Base-by-base conservation (phyloP, 176 grass and related monocot genomes). In the Tillandsia fasciculata region DNA sequence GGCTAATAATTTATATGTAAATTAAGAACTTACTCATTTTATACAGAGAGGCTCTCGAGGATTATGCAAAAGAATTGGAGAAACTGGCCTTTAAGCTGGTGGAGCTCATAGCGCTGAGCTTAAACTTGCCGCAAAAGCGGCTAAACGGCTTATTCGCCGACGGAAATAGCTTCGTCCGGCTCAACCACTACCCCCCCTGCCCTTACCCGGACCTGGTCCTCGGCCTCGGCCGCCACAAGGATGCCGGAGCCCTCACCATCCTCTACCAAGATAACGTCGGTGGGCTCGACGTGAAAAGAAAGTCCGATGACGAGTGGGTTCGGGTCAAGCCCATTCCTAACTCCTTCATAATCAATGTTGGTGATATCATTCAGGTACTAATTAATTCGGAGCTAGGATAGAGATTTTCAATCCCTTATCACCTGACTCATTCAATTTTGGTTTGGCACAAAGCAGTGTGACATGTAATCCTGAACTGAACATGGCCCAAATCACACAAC, bases 161-260 rank as follows among this genome's bases (percentile, higher is more conserved):
- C 13, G 77, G 88, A 69, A 82, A 72, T 24, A 84, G 78, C 12
- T 83, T 91, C 79, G 50, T 96, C 53, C 78, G 92, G 9, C 78
- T 96, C 10, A 96, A 96, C 51, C 83, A 96, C 80, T 96, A 96
- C 64, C 92, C 88, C 11, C 88, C 88, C 10, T 96, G 92, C 76
- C 83, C 92, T 14, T 86, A 84, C 77, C 88, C 92, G 0, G 82
- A 87, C 48, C 88, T 96, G 28, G 88, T 81, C 2, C 88, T 96
- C 15, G 92, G 92, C 26, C 81, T 91, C 33, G 88, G 88, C 67
- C 88, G 76, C 54, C 92, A 96, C 86, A 96, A 91, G 86, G 92
- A 96, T 63, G 50, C 52, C 8, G 88, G 88, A 12, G 92, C 86
- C 0, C 83, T 96, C 59, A 96, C 92, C 13, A 49, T 96, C 17